Percentiles rank a stretch among this genome's conserved stretches.
Conservation (phyloP, 148 eudicot genomes). For the Chenopodium album region DNA sequence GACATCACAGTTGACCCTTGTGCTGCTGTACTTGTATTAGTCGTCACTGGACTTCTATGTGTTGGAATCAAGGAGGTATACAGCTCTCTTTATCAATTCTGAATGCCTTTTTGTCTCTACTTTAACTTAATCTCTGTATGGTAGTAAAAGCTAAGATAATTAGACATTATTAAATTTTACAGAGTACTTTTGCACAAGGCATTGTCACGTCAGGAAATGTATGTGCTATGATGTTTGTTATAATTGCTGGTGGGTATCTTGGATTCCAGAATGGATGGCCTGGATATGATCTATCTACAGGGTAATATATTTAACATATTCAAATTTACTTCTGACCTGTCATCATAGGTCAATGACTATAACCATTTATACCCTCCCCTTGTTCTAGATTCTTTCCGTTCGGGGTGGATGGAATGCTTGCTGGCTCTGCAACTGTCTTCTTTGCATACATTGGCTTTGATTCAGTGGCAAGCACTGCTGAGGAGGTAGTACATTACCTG, state of each 20-base stretch:
- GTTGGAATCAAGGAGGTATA: constrained; percentile 63
- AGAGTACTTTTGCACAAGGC: constrained; percentile 58
- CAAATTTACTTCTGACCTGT: neutral
- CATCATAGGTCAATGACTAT: neutral
- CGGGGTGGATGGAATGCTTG: constrained; percentile 60
- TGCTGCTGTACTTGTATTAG: constrained; percentile 46
- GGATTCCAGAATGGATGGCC: constrained; percentile 56
- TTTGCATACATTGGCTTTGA: constrained; percentile 67
- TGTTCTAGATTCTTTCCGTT: constrained; percentile 48
- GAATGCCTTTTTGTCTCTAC: neutral
- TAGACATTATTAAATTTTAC: constrained; percentile 20
- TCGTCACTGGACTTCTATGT: constrained; percentile 54
- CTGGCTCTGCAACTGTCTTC: constrained; percentile 69
- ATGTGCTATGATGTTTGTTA: constrained; percentile 53
- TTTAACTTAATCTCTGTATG: neutral
- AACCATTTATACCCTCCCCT: neutral
- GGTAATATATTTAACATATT: constrained; percentile 33
- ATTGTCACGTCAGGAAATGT: constrained; percentile 52
- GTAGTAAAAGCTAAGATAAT: neutral
- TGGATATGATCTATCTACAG: constrained; percentile 54
- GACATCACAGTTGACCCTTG: constrained; percentile 55
- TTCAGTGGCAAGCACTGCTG: constrained; percentile 62
- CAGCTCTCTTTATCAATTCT: neutral
- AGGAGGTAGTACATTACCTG: constrained; percentile 41
- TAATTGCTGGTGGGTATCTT: constrained; percentile 54